A percentile compares a stretch with the other conserved stretches of the same genome.
phyloP scores from a whole-genome alignment of 2,329 filamentous ascomycete species.

The Nemania serpens region DNA sequence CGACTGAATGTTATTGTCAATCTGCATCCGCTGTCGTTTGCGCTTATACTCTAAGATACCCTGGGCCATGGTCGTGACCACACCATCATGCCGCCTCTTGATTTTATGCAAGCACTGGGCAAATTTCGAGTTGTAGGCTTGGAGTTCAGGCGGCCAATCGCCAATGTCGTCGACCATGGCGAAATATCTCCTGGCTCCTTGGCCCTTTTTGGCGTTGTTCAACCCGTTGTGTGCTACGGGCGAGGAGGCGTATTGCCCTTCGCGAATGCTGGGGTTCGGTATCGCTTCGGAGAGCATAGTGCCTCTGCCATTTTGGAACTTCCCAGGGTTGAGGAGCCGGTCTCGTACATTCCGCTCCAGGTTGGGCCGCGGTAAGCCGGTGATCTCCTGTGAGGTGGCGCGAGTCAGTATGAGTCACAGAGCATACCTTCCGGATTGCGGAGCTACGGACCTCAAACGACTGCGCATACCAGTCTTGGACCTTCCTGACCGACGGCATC shows the following conservation, averaged over 20 bases:
- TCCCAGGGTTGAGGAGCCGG: conserved; percentile 73
- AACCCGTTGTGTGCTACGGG: conserved; percentile 51
- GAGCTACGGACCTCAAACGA: conserved; percentile 80
- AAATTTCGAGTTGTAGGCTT: conserved; percentile 92
- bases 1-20: conserved; percentile 94
- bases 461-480: conserved; percentile 98
- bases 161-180: conserved; percentile 84
- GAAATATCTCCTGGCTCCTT: conserved; percentile 77
- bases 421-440: conserved; percentile 20
- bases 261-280: conserved; percentile 84
- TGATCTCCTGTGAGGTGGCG: conserved; percentile 74
- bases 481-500: conserved; percentile 94
- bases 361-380: conserved; percentile 76
- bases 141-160: conserved; percentile 92
- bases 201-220: conserved; percentile 54
- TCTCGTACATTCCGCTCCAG: conserved; percentile 77
- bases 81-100: conserved; percentile 93
- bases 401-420: conserved; percentile 43
- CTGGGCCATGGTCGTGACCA: conserved; percentile 97
- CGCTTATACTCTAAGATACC: conserved; percentile 98
- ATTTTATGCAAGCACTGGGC: conserved; percentile 88
- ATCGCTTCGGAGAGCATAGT: conserved; percentile 81
- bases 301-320: conserved; percentile 54
- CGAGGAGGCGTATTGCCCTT: conserved; percentile 76
- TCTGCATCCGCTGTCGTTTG: conserved; percentile 94